phyloP scores from a whole-genome alignment of 345 rosid genomes.

The Hypericum perforatum region DNA sequence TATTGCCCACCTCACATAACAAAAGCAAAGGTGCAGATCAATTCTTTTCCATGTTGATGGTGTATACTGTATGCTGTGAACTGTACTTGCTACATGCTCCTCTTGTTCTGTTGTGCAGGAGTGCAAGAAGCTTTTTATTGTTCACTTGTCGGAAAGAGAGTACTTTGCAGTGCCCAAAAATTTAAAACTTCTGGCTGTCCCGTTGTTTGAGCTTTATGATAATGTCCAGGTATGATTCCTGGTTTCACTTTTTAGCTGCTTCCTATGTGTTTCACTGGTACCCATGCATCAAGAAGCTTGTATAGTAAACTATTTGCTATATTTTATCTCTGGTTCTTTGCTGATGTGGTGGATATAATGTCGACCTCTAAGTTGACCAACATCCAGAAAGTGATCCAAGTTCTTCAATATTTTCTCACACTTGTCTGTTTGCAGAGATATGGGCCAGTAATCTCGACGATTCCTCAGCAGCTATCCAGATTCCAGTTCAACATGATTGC shows the following conservation, averaged over 20 bases:
- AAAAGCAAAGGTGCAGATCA: conserved; percentile 63
- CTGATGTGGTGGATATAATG: too few species aligned
- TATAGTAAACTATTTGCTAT: too few species aligned
- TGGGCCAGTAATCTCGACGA: conserved; percentile 90
- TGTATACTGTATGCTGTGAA: neutral
- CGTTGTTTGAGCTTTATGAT: conserved; percentile 92
- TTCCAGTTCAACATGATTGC: conserved; percentile 91
- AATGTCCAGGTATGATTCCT: conserved; percentile 60
- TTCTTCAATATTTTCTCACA: neutral
- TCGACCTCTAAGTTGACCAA: too few species aligned
- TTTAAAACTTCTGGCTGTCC: conserved; percentile 93
- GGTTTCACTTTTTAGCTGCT: neutral
- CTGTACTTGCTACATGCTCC: conserved; percentile 7
- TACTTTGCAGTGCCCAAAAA: conserved; percentile 96
- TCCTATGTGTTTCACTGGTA: too few species aligned
- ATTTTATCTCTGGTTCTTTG: too few species aligned
- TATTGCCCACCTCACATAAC: conserved; percentile 97
- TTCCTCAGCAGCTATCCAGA: conserved; percentile 97
- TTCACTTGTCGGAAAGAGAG: conserved; percentile 93
- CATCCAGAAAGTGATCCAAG: neutral
- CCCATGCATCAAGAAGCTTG: too few species aligned
- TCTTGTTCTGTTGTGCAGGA: conserved; percentile 45
- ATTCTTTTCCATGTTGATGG: too few species aligned
- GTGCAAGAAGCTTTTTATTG: conserved; percentile 89
- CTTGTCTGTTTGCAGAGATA: conserved; percentile 54